These are phyloP conservation scores for Penicillium polonicum DNA, from an alignment of 2,329 filamentous ascomycete genomes.

Conservation along the genomic window DNA sequence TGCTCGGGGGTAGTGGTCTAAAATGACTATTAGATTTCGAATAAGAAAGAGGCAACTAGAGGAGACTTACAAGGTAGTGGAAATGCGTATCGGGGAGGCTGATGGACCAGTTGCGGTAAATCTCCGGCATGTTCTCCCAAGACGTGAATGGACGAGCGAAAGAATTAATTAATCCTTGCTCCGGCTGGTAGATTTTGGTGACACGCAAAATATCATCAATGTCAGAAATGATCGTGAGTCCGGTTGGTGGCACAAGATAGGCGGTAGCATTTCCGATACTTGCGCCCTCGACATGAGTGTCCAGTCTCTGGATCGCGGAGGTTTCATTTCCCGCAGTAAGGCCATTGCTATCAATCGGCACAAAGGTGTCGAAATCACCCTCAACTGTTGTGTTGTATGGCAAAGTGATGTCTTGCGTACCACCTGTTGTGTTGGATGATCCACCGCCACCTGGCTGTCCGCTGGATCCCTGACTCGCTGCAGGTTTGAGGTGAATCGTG, in stretches of 20 bases:
- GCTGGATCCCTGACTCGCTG: slow-evolving; percentile 55
- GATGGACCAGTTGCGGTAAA: slow-evolving; percentile 73
- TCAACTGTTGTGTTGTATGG: slow-evolving; percentile 65
- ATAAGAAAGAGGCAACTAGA: not conserved
- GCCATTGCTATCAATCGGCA: slow-evolving; percentile 59
- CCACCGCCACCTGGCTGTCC: slow-evolving; percentile 23
- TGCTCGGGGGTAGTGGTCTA: slow-evolving; percentile 74
- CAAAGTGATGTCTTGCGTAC: slow-evolving; percentile 61
- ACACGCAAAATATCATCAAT: slow-evolving; percentile 79
- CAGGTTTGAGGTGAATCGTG: slow-evolving; percentile 52
- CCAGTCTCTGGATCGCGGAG: slow-evolving; percentile 63
- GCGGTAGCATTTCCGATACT: slow-evolving; percentile 70
- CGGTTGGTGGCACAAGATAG: slow-evolving; percentile 69
- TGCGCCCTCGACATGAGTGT: slow-evolving; percentile 65
- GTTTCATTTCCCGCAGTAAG: slow-evolving; percentile 65
- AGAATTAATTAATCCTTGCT: slow-evolving; percentile 72
- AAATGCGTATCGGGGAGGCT: slow-evolving; percentile 69
- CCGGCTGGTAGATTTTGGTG: slow-evolving; percentile 75
- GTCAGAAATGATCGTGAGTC: slow-evolving; percentile 71
- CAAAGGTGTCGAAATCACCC: slow-evolving; percentile 72
- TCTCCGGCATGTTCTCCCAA: slow-evolving; percentile 78
- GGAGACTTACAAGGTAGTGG: slow-evolving; percentile 60
- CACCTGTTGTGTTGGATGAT: slow-evolving; percentile 47
- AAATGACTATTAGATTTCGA: not conserved
- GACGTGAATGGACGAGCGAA: slow-evolving; percentile 68